Percentiles rank a stretch among this genome's conserved stretches.
Conservation (phyloP, 2,329 filamentous ascomycete species). For the Botrytis deweyae region DNA sequence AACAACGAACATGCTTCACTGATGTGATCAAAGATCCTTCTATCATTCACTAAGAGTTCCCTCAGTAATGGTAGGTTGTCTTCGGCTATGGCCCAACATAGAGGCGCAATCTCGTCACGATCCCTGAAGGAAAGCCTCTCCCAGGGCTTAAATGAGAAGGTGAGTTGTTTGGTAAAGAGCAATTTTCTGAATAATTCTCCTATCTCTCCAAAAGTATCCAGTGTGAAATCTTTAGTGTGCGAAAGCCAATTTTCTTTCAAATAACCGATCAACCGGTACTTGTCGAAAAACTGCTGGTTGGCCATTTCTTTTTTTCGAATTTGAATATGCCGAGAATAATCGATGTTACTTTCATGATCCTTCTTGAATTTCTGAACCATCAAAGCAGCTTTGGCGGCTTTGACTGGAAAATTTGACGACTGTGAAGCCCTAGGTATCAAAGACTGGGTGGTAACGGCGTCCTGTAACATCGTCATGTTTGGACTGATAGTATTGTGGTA, state of each 20-base stretch:
- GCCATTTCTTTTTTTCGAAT: accelerated
- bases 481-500: neutral
- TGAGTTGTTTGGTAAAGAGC: neutral
- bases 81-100: no score
- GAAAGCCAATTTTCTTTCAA: neutral
- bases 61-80: no score
- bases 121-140: no score
- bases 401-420: accelerated
- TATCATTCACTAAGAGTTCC: no score
- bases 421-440: neutral
- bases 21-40: no score
- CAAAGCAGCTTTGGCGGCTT: neutral
- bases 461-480: neutral
- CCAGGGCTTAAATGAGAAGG: neutral
- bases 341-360: no score
- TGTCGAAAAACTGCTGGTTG: neutral
- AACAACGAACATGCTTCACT: no score
- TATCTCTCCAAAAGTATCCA: accelerated
- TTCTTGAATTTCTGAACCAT: neutral
- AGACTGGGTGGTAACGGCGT: neutral
- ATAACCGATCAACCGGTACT: neutral
- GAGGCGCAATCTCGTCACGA: no score
- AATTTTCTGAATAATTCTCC: accelerated
- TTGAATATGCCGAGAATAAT: neutral
- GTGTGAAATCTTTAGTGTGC: neutral